Evolutionary conservation across 2,329 filamentous ascomycete species (phyloP).

Genomic region (Ceratocystis eucalypticola): DNA sequence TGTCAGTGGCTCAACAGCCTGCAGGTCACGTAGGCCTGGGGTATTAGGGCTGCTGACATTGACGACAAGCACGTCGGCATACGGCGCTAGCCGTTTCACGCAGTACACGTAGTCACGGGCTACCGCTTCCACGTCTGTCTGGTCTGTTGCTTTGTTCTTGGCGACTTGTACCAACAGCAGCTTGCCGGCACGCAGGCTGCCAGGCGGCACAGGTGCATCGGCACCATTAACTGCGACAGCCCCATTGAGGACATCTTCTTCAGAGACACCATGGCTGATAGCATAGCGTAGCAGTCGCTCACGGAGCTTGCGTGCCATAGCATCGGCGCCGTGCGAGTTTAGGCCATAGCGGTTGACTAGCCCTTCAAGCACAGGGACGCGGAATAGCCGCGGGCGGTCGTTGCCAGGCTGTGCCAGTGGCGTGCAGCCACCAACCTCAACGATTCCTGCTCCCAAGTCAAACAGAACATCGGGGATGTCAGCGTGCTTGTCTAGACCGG

Average conservation of each 20-base stretch:
- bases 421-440: conserved; percentile 86
- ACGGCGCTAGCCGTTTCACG: conserved; percentile 66
- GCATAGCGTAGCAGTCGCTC: conserved; percentile 69
- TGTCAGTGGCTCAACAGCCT: conserved; percentile 72
- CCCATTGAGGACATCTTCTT: conserved; percentile 63
- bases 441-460: conserved; percentile 68
- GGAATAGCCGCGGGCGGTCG: conserved; percentile 74
- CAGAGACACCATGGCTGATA: conserved; percentile 53
- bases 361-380: conserved; percentile 67
- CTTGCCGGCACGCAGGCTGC: conserved; percentile 62
- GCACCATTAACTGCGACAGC: background rate
- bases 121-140: conserved; percentile 71
- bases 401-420: conserved; percentile 82
- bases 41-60: conserved; percentile 97
- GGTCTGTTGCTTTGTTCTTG: conserved; percentile 90
- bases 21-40: conserved; percentile 73
- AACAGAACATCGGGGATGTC: conserved; percentile 78
- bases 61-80: conserved; percentile 92
- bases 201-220: conserved; percentile 61
- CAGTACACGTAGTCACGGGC: conserved; percentile 77
- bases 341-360: conserved; percentile 94
- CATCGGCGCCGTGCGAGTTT: conserved; percentile 80
- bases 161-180: conserved; percentile 84
- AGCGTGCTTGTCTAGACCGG: conserved; percentile 86
- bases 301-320: conserved; percentile 65